Base-by-base conservation (phyloP, 148 eudicot species). In the Limonium bicolor region DNA sequence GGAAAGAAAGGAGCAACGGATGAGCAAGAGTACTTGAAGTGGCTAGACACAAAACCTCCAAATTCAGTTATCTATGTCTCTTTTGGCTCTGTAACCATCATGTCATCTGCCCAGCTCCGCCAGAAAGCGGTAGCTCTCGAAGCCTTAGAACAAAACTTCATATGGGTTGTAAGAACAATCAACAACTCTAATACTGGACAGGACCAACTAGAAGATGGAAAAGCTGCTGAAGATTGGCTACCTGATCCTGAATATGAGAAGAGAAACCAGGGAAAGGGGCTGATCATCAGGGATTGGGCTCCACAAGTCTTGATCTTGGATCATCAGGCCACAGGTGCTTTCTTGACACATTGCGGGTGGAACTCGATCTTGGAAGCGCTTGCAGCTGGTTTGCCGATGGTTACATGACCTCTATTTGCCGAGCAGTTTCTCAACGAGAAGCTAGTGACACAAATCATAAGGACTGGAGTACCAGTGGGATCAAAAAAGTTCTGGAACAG, bases 301-400 rank as follows among this genome's bases (percentile, higher is more conserved):
- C 72, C 72, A 1, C 72, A 61, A 53, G 30, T 67, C 24, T 4
- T 51, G 17, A 67, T 67, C 34, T 66, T 66, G 24, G 63, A 55
- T 9, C 71, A 66, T 22, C 36, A 35, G 17, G 58, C 71, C 0
- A 11, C 41, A 1, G 63, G 66, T 1, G 66, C 51, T 3, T 66
- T 66, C 4, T 21, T 66, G 58, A 66, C 71, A 3, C 66, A 66
- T 23, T 66, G 71, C 28, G 71, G 71, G 2, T 66, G 71, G 71
- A 66, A 66, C 49, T 66, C 71, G 32, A 60, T 41, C 7, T 3
- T 60, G 2, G 71, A 66, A 22, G 66, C 50, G 0, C 24, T 61
- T 12, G 45, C 62, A 0, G 46, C 53, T 23, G 71, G 61, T 7
- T 53, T 59, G 7, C 70, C 70, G 6, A 54, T 59, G 65, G 48